phyloP scores from a whole-genome alignment of 306 rosid genomes.

The Crotalaria pallida region DNA sequence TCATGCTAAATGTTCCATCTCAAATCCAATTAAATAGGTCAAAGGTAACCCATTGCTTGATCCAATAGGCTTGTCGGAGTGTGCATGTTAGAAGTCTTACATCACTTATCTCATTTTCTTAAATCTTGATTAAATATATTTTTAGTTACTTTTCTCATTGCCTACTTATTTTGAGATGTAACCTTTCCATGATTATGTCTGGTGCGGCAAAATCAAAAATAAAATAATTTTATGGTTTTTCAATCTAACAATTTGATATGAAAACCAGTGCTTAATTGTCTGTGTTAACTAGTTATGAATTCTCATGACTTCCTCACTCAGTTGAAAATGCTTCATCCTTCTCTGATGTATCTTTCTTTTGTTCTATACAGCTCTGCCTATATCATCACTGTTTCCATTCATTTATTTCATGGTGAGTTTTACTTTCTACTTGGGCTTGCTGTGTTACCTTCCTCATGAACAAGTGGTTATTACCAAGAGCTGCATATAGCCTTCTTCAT shows the following conservation, averaged over 20 bases:
- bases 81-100: no score
- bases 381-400: conserved; percentile 44
- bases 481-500: background rate
- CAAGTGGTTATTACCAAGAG: no score
- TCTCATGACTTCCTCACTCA: no score
- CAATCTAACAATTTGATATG: background rate
- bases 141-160: no score
- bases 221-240: background rate
- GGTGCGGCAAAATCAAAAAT: background rate
- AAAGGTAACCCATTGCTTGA: no score
- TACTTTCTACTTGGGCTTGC: background rate
- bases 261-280: background rate
- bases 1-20: no score
- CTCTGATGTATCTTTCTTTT: background rate
- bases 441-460: background rate
- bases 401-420: conserved; percentile 50
- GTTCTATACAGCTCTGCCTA: conserved; percentile 36
- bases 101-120: no score
- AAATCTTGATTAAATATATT: no score
- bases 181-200: no score
- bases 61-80: no score
- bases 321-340: background rate
- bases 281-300: background rate
- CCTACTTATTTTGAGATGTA: no score
- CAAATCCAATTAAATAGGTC: no score